A percentile compares a stretch with the other conserved stretches of the same genome.
Evolutionary conservation across 2,329 filamentous ascomycete genomes (phyloP).

Genomic region (Ophiostoma perfectum): DNA sequence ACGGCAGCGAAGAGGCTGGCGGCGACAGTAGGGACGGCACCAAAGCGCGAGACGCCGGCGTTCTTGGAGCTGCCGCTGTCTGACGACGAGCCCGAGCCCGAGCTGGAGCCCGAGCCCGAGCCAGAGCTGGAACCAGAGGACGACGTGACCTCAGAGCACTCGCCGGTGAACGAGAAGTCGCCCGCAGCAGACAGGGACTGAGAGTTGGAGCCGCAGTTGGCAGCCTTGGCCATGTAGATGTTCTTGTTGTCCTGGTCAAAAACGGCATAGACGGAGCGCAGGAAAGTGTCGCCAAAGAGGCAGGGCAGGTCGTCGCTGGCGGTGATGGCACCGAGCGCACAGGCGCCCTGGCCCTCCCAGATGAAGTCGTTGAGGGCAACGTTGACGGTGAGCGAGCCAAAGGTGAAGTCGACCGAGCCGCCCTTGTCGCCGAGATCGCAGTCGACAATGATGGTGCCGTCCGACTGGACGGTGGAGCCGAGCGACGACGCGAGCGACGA

Average conservation of each 20-base stretch:
- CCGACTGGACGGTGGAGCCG: conserved; percentile 34
- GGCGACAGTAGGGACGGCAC: background rate
- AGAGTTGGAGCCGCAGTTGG: conserved; percentile 29
- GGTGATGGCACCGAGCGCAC: conserved; percentile 27
- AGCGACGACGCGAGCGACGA: conserved; percentile 41
- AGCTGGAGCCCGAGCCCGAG: background rate
- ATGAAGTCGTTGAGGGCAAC: conserved; percentile 39
- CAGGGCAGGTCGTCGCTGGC: conserved; percentile 20
- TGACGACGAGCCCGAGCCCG: background rate
- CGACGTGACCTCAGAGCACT: conserved; percentile 23
- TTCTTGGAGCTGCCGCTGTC: background rate
- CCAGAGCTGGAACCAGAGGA: background rate
- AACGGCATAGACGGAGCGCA: conserved; percentile 29
- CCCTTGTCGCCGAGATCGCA: conserved; percentile 33
- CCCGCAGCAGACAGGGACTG: conserved; percentile 24
- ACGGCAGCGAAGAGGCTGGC: background rate
- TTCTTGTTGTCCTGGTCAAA: conserved; percentile 30
- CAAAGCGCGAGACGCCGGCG: conserved; percentile 1
- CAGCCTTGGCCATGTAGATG: conserved; percentile 30
- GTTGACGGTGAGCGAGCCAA: conserved; percentile 36
- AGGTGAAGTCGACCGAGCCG: conserved; percentile 38
- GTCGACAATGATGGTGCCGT: conserved; percentile 26
- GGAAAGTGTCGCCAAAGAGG: conserved; percentile 30
- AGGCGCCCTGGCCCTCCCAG: conserved; percentile 24
- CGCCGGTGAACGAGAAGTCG: conserved; percentile 26